Percentiles rank a stretch among this genome's conserved stretches.
Conservation (phyloP, 176 grass and related monocot species). For the Oryza rufipogon region DNA sequence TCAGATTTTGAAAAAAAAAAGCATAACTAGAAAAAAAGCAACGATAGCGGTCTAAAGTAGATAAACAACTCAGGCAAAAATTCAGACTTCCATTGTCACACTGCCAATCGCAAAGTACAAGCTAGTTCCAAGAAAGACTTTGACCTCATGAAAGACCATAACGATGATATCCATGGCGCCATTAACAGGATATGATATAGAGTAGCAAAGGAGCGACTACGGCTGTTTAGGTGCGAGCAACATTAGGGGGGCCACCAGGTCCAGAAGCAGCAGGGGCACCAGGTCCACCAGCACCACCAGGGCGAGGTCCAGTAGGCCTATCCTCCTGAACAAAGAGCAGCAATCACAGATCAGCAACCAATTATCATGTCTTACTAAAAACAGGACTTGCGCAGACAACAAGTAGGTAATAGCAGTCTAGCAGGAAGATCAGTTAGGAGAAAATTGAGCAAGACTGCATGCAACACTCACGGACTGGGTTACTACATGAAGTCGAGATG, state of each 20-base stretch:
- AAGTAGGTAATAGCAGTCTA: not conserved
- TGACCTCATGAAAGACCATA: not conserved
- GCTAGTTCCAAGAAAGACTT: not conserved
- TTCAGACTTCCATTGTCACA: not conserved
- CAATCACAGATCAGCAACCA: not conserved
- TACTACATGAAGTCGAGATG: no score
- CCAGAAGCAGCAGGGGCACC: conserved; percentile 29
- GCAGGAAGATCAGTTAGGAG: not conserved
- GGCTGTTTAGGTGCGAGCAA: conserved; percentile 33
- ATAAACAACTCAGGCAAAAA: not conserved
- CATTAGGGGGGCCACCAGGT: conserved; percentile 30
- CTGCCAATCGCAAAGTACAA: not conserved
- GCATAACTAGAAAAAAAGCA: not conserved
- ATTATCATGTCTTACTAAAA: not conserved
- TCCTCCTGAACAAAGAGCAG: conserved; percentile 35
- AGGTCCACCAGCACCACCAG: conserved; percentile 36
- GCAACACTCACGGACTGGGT: no score
- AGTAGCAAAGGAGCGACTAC: not conserved
- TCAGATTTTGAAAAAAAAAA: not conserved
- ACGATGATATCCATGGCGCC: not conserved
- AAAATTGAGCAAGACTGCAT: not conserved
- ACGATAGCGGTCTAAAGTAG: not conserved
- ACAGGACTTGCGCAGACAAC: not conserved
- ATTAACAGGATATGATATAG: not conserved
- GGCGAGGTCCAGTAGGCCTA: conserved; percentile 35